These are phyloP conservation scores for Cytospora schulzeri DNA, from an alignment of 2,329 filamentous ascomycete species.

Conservation along the genomic window DNA sequence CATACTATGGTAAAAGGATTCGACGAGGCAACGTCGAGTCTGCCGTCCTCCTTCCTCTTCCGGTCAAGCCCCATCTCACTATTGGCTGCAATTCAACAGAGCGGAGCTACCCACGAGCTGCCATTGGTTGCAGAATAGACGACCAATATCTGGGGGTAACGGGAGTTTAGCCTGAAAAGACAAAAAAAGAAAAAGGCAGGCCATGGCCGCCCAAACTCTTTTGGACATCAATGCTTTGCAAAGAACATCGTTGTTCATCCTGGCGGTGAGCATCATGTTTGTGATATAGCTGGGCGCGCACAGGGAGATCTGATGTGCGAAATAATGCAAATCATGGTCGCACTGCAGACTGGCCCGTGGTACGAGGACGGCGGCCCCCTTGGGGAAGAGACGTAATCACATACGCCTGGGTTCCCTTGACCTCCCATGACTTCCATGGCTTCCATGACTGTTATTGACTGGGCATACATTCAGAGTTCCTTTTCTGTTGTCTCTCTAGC, in stretches of 20 bases:
- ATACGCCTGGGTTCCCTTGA: neutral
- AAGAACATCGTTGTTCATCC: neutral
- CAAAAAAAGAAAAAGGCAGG: too few relatives aligned
- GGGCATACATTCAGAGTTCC: neutral
- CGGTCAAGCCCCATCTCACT: slow-evolving; percentile 11
- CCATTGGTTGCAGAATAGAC: neutral
- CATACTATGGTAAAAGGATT: neutral
- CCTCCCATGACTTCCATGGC: neutral
- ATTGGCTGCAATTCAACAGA: slow-evolving; percentile 2
- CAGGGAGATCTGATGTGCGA: neutral
- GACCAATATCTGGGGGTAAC: neutral
- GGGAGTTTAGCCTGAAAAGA: neutral
- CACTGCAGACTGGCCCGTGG: neutral
- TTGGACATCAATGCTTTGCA: neutral
- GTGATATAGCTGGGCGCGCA: neutral
- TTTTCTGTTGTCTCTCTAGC: neutral
- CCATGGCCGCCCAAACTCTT: too few relatives aligned
- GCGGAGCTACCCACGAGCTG: neutral
- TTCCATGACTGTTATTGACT: neutral
- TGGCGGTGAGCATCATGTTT: neutral
- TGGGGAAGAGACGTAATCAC: too few relatives aligned
- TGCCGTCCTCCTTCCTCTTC: slow-evolving; percentile 18
- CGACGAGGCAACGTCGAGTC: neutral
- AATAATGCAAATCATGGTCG: slow-evolving; percentile 4
- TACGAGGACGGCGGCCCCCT: neutral